Conservation (phyloP, 805 yeast genomes). For the Sugiyamaella smithiae region DNA sequence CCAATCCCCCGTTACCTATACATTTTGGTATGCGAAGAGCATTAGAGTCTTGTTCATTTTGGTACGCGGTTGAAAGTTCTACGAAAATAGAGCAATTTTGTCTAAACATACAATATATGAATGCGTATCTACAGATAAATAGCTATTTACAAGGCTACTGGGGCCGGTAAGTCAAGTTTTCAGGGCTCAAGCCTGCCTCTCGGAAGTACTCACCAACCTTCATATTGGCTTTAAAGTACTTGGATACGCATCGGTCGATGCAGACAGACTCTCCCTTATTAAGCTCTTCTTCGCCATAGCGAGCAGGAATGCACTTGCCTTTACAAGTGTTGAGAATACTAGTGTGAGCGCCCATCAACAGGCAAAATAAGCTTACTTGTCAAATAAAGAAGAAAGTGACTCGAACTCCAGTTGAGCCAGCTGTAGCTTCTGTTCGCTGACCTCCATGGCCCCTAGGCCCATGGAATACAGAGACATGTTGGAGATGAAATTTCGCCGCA, state of each 20-base stretch:
- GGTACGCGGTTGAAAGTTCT: background rate
- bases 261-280: slow-evolving; percentile 82
- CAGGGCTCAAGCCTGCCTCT: slow-evolving; percentile 16
- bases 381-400: slow-evolving; percentile 32
- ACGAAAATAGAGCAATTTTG: background rate
- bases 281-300: slow-evolving; percentile 80
- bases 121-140: background rate
- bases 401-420: slow-evolving; percentile 36
- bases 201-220: slow-evolving; percentile 30
- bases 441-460: slow-evolving; percentile 31
- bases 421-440: slow-evolving; percentile 31
- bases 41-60: background rate
- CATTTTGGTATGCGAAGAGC: background rate
- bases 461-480: slow-evolving; percentile 36
- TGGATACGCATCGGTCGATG: slow-evolving; percentile 80
- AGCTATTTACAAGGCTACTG: slow-evolving; percentile 2
- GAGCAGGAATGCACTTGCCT: slow-evolving; percentile 77
- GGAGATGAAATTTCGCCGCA: slow-evolving; percentile 6
- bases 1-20: too few species aligned
- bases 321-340: slow-evolving; percentile 61
- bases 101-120: background rate
- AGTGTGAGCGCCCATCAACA: slow-evolving; percentile 8
- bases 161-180: slow-evolving; percentile 10
- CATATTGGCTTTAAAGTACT: slow-evolving; percentile 72
- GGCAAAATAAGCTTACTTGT: slow-evolving; percentile 22